phyloP scores from a whole-genome alignment of 228 moss, liverwort and hornwort species.

The Sphagnum magellanicum region DNA sequence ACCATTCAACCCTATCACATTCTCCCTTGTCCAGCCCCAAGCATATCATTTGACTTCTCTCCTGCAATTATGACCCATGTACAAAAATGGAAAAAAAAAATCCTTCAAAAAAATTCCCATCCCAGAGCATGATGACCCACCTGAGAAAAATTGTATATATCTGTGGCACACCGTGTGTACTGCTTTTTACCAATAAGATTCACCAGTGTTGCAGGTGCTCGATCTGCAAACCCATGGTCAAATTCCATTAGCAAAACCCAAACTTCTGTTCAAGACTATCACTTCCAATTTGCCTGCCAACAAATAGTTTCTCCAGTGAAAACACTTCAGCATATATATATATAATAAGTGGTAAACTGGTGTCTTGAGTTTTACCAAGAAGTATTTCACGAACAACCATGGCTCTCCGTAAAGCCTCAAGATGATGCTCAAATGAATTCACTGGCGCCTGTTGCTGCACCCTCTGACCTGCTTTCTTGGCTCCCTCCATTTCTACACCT shows the following conservation, averaged over 20 bases:
- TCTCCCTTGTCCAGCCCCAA: no score
- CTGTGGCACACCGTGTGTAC: conserved; percentile 51
- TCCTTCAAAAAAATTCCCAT: neutral
- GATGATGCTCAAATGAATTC: conserved; percentile 37
- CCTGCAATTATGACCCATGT: no score
- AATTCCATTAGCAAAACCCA: neutral
- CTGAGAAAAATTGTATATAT: conserved; percentile 60
- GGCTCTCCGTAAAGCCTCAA: conserved; percentile 50
- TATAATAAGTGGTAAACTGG: no score
- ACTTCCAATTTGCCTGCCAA: no score
- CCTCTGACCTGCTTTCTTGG: conserved; percentile 7
- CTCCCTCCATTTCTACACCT: neutral
- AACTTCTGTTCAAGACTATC: no score
- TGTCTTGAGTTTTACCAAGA: conserved; percentile 17
- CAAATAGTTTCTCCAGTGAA: no score
- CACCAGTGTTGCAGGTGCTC: conserved; percentile 49
- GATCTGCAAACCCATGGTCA: conserved; percentile 22
- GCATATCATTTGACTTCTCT: no score
- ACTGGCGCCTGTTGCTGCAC: conserved; percentile 13
- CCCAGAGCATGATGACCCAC: conserved; percentile 11
- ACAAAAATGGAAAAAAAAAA: no score
- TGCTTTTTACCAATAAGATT: conserved; percentile 50
- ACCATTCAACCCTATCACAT: no score
- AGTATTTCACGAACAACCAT: conserved; percentile 52
- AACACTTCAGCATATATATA: no score